Conservation (phyloP, 2,329 filamentous ascomycete species). For the Claviceps capensis region DNA sequence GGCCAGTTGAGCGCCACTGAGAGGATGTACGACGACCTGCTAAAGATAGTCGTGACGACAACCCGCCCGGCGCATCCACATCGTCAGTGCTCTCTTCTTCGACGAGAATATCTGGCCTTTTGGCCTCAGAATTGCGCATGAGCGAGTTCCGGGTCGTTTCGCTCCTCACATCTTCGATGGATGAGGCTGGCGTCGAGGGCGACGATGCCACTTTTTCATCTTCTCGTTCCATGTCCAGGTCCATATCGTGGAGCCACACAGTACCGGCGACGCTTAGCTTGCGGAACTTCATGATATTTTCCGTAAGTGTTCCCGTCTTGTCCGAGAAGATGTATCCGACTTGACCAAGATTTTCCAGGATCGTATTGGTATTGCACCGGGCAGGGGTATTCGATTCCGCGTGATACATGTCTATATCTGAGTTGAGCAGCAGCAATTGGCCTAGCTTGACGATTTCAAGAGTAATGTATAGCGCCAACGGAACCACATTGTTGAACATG, state of each 20-base stretch:
- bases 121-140: constrained; percentile 15
- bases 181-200: not conserved
- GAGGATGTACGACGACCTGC: constrained; percentile 32
- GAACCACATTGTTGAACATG: constrained; percentile 94
- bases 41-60: constrained; percentile 19
- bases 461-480: constrained; percentile 80
- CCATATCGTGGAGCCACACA: constrained; percentile 74
- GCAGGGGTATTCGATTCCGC: constrained; percentile 71
- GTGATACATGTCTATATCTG: constrained; percentile 85
- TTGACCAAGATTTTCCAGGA: constrained; percentile 86
- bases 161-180: not conserved
- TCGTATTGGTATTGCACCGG: constrained; percentile 83
- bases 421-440: constrained; percentile 63
- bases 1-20: constrained; percentile 34
- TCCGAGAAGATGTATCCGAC: constrained; percentile 85
- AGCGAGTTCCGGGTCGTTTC: constrained; percentile 11
- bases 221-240: constrained; percentile 33
- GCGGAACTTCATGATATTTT: constrained; percentile 91
- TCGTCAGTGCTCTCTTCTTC: constrained; percentile 13
- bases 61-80: constrained; percentile 11
- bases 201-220: not conserved
- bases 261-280: constrained; percentile 84
- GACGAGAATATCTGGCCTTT: constrained; percentile 16
- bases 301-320: constrained; percentile 87
- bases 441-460: constrained; percentile 77